These are phyloP conservation scores for Botrytis squamosa DNA, from an alignment of 2,329 filamentous ascomycete genomes.

Conservation along the genomic window DNA sequence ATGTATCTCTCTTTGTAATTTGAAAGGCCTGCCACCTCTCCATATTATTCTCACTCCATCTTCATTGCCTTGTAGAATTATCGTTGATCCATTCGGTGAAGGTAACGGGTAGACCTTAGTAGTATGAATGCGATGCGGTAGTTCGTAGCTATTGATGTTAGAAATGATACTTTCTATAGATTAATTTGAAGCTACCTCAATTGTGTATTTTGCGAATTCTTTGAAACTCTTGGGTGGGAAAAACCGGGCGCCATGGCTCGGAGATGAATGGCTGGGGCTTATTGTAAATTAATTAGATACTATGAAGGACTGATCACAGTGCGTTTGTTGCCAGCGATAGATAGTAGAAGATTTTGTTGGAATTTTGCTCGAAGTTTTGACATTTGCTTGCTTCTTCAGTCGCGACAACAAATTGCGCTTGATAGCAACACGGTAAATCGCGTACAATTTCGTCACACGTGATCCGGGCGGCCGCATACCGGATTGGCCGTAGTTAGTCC, in stretches of 20 bases:
- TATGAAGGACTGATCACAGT: background rate
- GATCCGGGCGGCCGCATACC: background rate
- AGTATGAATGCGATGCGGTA: constrained; percentile 57
- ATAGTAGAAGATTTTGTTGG: background rate
- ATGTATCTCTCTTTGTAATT: constrained; percentile 43
- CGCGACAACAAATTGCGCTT: constrained; percentile 11
- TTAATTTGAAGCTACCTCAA: constrained; percentile 28
- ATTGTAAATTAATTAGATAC: background rate
- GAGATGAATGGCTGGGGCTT: background rate
- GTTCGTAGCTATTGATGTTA: constrained; percentile 51
- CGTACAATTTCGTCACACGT: background rate
- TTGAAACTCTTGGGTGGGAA: constrained; percentile 32
- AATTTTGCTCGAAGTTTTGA: background rate
- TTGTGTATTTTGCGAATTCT: constrained; percentile 33
- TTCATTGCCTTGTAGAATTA: constrained; percentile 63
- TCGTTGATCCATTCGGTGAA: constrained; percentile 62
- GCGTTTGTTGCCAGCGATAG: background rate
- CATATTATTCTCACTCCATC: constrained; percentile 61
- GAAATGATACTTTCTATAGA: background rate
- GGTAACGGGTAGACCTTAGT: constrained; percentile 60
- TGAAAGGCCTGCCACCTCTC: constrained; percentile 62
- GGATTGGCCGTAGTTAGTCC: background rate
- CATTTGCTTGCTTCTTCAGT: background rate
- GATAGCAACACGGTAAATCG: background rate
- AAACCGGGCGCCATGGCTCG: constrained; percentile 27